Percentiles rank a stretch among this genome's conserved stretches.
Conservation (phyloP, 169 alveolate genomes). For the Plasmodium vinckei region DNA sequence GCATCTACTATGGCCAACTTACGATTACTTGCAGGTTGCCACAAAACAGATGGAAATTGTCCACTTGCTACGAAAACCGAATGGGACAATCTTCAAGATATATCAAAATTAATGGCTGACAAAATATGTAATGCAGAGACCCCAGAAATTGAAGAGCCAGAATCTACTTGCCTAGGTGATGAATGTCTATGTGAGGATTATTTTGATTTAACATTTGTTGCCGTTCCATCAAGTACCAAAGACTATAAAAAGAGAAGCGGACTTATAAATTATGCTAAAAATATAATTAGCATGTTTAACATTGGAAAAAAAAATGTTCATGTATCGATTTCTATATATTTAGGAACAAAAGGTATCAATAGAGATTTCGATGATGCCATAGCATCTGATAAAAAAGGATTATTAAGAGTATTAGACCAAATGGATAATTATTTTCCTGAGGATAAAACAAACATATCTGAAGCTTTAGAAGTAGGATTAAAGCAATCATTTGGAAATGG, state of each 20-base stretch:
- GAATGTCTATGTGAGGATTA: constrained; percentile 59
- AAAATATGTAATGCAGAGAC: constrained; percentile 60
- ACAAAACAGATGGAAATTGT: constrained; percentile 61
- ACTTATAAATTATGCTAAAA: constrained; percentile 8
- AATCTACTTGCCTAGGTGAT: background rate
- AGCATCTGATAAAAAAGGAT: constrained; percentile 26
- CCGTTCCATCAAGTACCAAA: constrained; percentile 18
- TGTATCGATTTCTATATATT: constrained; percentile 34
- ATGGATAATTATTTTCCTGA: background rate
- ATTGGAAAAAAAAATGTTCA: constrained; percentile 36
- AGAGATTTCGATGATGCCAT: constrained; percentile 12
- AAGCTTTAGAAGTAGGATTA: constrained; percentile 43
- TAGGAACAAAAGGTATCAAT: constrained; percentile 11
- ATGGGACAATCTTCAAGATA: constrained; percentile 47
- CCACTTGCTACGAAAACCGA: constrained; percentile 51
- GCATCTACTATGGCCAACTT: constrained; percentile 23
- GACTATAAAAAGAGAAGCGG: constrained; percentile 10
- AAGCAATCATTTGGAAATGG: constrained; percentile 59
- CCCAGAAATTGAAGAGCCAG: constrained; percentile 5
- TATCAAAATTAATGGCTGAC: constrained; percentile 37
- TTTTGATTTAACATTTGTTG: constrained; percentile 54
- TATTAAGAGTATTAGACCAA: constrained; percentile 10
- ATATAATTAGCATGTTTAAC: constrained; percentile 21
- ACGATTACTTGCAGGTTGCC: constrained; percentile 59
- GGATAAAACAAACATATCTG: constrained; percentile 38